Conservation (phyloP, 2,329 filamentous ascomycete species). For the Sclerotinia subarctica region DNA sequence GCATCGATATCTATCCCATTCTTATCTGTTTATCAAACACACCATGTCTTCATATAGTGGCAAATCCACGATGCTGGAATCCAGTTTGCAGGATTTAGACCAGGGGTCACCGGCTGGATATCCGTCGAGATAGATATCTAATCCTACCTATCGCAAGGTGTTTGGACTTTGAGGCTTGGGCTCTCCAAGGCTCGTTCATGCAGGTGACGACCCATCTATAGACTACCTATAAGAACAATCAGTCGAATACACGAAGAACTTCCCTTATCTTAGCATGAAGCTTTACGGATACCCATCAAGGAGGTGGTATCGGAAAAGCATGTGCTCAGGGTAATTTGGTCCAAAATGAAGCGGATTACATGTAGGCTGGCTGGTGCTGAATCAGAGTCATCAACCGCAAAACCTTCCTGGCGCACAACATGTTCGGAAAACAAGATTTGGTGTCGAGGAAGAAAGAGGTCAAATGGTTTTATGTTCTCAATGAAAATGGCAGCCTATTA, state of each 20-base stretch:
- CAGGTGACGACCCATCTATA: not conserved
- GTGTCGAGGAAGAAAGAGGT: not conserved
- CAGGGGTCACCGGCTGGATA: not conserved
- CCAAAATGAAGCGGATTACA: not conserved
- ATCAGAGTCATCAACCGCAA: not conserved
- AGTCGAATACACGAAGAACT: not conserved
- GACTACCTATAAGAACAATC: not conserved
- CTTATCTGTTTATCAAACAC: not conserved
- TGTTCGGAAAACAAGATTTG: not conserved
- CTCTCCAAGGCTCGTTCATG: not conserved
- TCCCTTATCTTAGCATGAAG: not conserved
- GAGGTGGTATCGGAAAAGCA: not conserved
- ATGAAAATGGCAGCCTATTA: not conserved
- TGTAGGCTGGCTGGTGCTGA: not conserved
- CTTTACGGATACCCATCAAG: not conserved
- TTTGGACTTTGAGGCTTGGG: not conserved
- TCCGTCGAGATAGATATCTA: not conserved
- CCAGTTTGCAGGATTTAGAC: not conserved
- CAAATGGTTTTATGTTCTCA: not conserved
- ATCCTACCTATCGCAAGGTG: not conserved
- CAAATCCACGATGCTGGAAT: not conserved
- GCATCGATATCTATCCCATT: not conserved
- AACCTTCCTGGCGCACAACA: not conserved
- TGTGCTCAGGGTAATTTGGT: not conserved
- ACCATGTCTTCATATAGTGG: not conserved